These are phyloP conservation scores for Fusarium circinatum DNA, from an alignment of 2,329 filamentous ascomycete species.

Conservation along the genomic window DNA sequence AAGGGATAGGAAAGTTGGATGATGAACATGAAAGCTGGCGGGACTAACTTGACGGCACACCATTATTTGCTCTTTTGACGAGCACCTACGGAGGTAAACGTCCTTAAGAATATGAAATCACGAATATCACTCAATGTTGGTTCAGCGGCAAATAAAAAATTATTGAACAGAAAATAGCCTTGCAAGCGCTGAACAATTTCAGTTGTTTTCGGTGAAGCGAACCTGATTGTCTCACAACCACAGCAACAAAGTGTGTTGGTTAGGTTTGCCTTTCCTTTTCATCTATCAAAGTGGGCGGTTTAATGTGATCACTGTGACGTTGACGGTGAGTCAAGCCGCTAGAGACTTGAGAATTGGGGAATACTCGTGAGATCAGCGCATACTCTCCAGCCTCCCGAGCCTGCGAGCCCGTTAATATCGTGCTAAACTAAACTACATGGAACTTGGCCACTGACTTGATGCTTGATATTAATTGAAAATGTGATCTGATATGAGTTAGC, in stretches of 20 bases:
- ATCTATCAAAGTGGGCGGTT: no score
- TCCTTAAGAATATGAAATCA: not conserved
- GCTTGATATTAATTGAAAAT: not conserved
- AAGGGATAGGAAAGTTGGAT: not conserved
- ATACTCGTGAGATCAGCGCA: slow-evolving; percentile 27
- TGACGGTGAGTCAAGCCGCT: slow-evolving; percentile 38
- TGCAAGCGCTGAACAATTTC: not conserved
- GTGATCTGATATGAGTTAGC: slow-evolving; percentile 2
- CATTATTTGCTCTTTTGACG: not conserved
- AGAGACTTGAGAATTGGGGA: slow-evolving; percentile 23
- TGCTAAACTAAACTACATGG: slow-evolving; percentile 25
- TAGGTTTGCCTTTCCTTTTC: no score
- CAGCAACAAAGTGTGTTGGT: slow-evolving; percentile 34
- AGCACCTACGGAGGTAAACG: not conserved
- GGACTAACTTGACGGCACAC: not conserved
- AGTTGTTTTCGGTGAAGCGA: slow-evolving; percentile 29
- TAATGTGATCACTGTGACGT: slow-evolving; percentile 39
- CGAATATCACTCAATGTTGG: not conserved
- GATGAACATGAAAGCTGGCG: not conserved
- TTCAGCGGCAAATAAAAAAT: not conserved
- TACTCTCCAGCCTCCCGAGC: slow-evolving; percentile 12
- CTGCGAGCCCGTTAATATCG: slow-evolving; percentile 8
- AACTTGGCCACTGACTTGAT: not conserved
- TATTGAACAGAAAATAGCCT: not conserved
- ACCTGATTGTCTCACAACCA: slow-evolving; percentile 37